phyloP scores from a whole-genome alignment of 345 rosid species.

The Eutrema japonicum region DNA sequence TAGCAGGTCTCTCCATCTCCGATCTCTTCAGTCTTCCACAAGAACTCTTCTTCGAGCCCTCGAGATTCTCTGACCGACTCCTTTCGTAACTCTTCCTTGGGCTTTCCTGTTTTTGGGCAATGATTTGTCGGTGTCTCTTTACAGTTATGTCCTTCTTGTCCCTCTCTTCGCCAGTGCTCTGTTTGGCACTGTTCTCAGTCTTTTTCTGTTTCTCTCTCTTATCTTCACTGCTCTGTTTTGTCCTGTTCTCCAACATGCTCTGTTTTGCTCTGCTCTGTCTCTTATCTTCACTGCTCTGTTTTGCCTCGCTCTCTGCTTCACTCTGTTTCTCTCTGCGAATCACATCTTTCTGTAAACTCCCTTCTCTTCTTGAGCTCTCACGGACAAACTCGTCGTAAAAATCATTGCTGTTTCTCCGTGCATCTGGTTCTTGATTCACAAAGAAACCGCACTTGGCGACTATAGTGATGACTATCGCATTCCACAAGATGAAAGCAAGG shows the following conservation, averaged over 20 bases:
- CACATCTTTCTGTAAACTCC: conserved; percentile 10
- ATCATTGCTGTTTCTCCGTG: conserved; percentile 42
- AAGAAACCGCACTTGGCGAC: conserved; percentile 66
- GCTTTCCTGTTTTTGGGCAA: conserved; percentile 14
- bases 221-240: conserved; percentile 21
- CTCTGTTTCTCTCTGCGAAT: conserved; percentile 51
- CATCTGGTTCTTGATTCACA: conserved; percentile 45
- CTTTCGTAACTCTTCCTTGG: conserved; percentile 46
- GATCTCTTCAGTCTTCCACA: conserved; percentile 43
- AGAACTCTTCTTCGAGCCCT: conserved; percentile 40
- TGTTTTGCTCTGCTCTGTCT: conserved; percentile 22
- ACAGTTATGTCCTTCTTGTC: conserved; percentile 14
- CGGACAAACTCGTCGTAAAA: conserved; percentile 56
- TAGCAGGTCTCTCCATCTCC: conserved; percentile 30
- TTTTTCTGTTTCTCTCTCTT: conserved; percentile 18
- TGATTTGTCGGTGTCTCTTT: conserved; percentile 29
- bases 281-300: conserved; percentile 23
- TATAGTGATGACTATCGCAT: conserved; percentile 66
- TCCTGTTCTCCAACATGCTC: conserved; percentile 7
- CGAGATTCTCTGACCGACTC: conserved; percentile 56
- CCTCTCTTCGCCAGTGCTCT: conserved; percentile 18
- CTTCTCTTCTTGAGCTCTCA: conserved; percentile 48
- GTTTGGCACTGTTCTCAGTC: conserved; percentile 13
- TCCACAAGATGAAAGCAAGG: conserved; percentile 75
- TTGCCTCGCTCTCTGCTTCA: conserved; percentile 15